Evolutionary conservation across 73 alveolate species (phyloP), one percentile per base, ranked within the genome.

Genomic region (Uronychia setigera): DNA sequence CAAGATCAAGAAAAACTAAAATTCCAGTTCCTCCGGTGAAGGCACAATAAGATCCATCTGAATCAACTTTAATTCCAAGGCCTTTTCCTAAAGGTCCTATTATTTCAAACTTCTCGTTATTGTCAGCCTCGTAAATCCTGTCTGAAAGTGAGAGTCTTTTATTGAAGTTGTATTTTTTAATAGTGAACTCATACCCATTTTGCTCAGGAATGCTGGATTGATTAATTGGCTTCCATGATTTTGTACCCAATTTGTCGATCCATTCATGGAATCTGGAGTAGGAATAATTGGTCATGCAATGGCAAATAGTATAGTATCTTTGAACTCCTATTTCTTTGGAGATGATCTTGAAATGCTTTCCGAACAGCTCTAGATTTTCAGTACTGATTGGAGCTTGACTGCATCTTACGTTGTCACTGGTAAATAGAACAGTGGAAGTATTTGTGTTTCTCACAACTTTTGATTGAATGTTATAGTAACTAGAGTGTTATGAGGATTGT

Each of bases 31-130:
- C 95, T 0, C 91, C 95, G 1, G 84, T 33, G 81, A 85, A 90
- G 26, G 87, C 88, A 26, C 84, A 1, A 34, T 85, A 60, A 29
- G 76, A 27, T 5, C 92, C 92, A 0, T 32, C 29, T 14, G 85
- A 46, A 28, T 81, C 59, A 19, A 19, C 13, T 29, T 1, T 59
- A 1, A 90, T 27, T 31, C 78, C 88, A 1, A 90, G 75, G 1
- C 95, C 95, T 76, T 80, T 84, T 5, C 95, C 95, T 1, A 85
- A n/a, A 0, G 95, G 95, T 0, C 95, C 95, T 27, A 78, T 57
- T 19, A 89, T 78, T 26, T 34, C 29, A 35, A 81, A 89, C 87
- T 80, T 28, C 30, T 80, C 87, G 34, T 59, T 79, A 1, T 29
- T 32, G 35, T n/a, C 25, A 5, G 87, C 34, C 77, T 46, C 19